phyloP scores from a whole-genome alignment of 2,329 filamentous ascomycete species.

The Mycocentrospora acerina region DNA sequence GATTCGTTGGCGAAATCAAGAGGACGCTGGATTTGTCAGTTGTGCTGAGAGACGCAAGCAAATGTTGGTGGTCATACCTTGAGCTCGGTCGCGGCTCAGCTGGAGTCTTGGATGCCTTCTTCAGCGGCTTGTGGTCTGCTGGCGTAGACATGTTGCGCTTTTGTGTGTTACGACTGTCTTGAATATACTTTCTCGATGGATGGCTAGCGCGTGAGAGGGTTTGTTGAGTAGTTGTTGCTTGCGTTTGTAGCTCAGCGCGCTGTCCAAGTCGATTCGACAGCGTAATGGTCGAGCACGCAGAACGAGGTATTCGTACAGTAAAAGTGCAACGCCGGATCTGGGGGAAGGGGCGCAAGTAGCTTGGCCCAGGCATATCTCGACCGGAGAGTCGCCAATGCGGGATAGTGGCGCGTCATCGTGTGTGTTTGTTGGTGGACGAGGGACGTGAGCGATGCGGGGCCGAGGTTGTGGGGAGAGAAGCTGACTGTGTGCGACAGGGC shows the following conservation, averaged over 20 bases:
- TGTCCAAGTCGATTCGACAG: background rate
- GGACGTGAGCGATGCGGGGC: slow-evolving; percentile 26
- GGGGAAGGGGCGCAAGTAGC: slow-evolving; percentile 5
- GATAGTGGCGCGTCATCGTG: slow-evolving; percentile 20
- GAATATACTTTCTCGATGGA: no score
- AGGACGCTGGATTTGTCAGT: slow-evolving; percentile 62
- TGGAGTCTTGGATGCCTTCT: slow-evolving; percentile 38
- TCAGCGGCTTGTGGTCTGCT: slow-evolving; percentile 33
- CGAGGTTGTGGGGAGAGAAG: slow-evolving; percentile 29
- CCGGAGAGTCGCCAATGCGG: slow-evolving; percentile 9
- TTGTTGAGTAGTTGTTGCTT: background rate
- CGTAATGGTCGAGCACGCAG: background rate
- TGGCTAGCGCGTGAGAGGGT: no score
- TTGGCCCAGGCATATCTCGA: slow-evolving; percentile 29
- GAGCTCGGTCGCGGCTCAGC: slow-evolving; percentile 64
- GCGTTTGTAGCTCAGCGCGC: background rate
- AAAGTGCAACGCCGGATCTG: slow-evolving; percentile 2
- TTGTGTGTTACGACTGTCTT: background rate
- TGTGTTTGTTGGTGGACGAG: slow-evolving; percentile 20
- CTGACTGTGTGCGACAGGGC: slow-evolving; percentile 8
- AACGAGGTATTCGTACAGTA: background rate
- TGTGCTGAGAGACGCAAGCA: background rate
- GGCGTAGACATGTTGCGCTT: slow-evolving; percentile 34
- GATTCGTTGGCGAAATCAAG: slow-evolving; percentile 80
- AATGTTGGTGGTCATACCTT: slow-evolving; percentile 47